Conservation (phyloP, 2,329 filamentous ascomycete genomes). For the Colletotrichum euphorbiae region DNA sequence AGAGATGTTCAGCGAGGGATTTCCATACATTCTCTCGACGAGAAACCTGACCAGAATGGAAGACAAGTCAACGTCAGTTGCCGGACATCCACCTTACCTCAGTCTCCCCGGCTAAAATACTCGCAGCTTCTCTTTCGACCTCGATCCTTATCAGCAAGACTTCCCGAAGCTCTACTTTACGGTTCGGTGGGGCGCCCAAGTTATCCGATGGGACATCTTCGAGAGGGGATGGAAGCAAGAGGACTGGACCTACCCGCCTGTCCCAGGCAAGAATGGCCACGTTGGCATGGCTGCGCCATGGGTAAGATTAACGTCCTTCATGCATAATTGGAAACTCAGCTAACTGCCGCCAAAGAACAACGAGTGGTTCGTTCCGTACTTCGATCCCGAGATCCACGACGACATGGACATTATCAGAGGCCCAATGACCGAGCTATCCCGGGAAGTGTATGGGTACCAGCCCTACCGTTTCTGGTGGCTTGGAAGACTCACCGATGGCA, state of each 20-base stretch:
- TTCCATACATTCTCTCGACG: constrained; percentile 18
- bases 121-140: constrained; percentile 35
- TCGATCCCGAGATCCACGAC: constrained; percentile 26
- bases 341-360: constrained; percentile 15
- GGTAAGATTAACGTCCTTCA: background rate
- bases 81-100: no score
- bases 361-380: background rate
- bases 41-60: constrained; percentile 5
- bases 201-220: constrained; percentile 49
- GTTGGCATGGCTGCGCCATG: constrained; percentile 47
- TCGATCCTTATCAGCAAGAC: constrained; percentile 25
- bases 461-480: constrained; percentile 34
- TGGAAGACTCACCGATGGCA: constrained; percentile 24
- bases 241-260: constrained; percentile 56
- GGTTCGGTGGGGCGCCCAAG: constrained; percentile 27
- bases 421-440: constrained; percentile 12
- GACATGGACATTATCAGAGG: constrained; percentile 30
- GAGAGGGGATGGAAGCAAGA: constrained; percentile 52
- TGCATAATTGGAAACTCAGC: no score
- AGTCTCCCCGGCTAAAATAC: background rate
- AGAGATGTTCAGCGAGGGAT: constrained; percentile 7
- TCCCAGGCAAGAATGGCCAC: constrained; percentile 51
- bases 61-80: constrained; percentile 34
- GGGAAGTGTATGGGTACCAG: constrained; percentile 15
- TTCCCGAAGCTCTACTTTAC: constrained; percentile 25